Evolutionary conservation across 352 stramenopile species (phyloP), one percentile per base, ranked within the genome.

Genomic region (Elongisporangium undulatum): DNA sequence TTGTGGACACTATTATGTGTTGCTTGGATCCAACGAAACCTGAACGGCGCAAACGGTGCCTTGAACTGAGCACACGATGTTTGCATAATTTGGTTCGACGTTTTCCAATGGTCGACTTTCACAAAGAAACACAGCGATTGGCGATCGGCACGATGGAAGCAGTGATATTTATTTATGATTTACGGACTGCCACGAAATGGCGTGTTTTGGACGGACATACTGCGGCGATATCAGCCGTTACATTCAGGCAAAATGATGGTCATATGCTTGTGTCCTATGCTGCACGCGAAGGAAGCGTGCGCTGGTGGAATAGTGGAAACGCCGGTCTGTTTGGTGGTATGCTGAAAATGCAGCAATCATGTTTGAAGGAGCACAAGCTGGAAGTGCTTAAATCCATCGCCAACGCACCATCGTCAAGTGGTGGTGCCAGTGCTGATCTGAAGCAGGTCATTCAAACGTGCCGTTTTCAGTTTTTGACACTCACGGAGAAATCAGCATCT

Each of bases 51-150:
- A 89, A 89, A 26, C 77, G 81, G 0, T 95, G 86, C 63, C 72
- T 96, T 0, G 64, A 86, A 8, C 61, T 94, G 41, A 93, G 83
- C 56, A 96, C 86, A 13, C 71, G 82, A 0, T 92, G 85, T 49
- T 71, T 96, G 0, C 85, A 95, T 55, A 79, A 87, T 45, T 67
- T 96, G 2, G 88, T 96, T 1, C 80, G 79, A 17, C 72, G 85
- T 15, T 96, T 94, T 56, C 86, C 86, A 2, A 95, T 95, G 87
- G 72, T 95, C 1, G 85, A 92, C 51, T 96, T 96, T 56, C 88
- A 96, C 67, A 85, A 90, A 58, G 74, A 93, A 49, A 94, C 86
- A 3, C 88, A 96, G 66, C 81, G 88, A 6, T 72, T 96, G 4
- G 88, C 87, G 13, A 64, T 95, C 6, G 88, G 86, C 3, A 95